Base-by-base conservation (phyloP, 805 yeast species). In the Candida suzukii region DNA sequence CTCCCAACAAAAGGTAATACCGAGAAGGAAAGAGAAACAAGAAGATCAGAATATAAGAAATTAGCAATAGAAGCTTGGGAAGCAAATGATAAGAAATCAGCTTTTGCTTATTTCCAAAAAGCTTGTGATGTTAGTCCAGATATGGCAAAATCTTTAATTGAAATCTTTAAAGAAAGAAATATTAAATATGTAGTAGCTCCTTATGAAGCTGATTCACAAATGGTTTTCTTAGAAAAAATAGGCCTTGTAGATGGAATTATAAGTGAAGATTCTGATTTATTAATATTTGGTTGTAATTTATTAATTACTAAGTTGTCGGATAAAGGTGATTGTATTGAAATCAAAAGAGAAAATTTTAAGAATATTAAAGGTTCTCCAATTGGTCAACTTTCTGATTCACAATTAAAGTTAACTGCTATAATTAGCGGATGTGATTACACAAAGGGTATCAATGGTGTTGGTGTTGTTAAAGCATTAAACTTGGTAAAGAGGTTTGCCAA, bases 351-450 rank as follows among this genome's bases (percentile, higher is more conserved):
- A 2, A 66, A 78, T 40, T 80, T 90, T 48, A 46, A 45, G 24
- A 44, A 57, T 8, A 44, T 56, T 26, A 49, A 40, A 27, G 52
- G 50, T 5, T 46, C 53, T 16, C 73, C 76, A 8, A 60, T 88
- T 32, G 67, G 72, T 0, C 53, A 66, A 6, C 70, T 81, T 49
- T 58, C 71, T 18, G 73, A 65, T 22, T 74, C 72, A 10, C 86
- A 87, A 51, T 58, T 87, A 40, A 69, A 93, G 37, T 68, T 79
- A 33, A 75, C 87, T 62, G 98, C 96, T 2, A 82, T 90, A 50
- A 57, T 93, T 4, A 77, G 95, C n/a, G 99, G 99, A 0, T 93
- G 99, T 63, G 99, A 93, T 60, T 93, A 93, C 55, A 86, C 96
- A 0, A 77, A 78, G 41, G 99, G 99, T 0, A 68, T 93, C 7